A percentile compares a stretch with the other conserved stretches of the same genome.
These are phyloP conservation scores for Talaromyces marneffei DNA, from an alignment of 2,329 filamentous ascomycete genomes.

Conservation along the genomic window DNA sequence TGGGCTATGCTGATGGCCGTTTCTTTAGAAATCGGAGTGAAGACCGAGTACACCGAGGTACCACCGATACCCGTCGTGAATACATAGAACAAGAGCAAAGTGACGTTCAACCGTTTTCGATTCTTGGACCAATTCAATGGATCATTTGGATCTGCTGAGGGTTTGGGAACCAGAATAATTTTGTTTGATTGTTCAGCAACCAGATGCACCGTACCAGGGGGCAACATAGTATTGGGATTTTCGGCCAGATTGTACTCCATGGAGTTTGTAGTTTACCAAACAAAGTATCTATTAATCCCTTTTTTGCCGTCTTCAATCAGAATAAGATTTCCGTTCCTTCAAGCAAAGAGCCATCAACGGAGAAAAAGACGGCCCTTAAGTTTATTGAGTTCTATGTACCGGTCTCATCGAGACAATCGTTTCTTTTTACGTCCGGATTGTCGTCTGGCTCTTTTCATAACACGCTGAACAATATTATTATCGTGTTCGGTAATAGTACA, in stretches of 20 bases:
- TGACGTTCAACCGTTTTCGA: slow-evolving; percentile 25
- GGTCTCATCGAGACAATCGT: neutral
- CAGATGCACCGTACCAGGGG: slow-evolving; percentile 35
- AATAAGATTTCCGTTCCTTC: neutral
- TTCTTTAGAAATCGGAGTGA: slow-evolving; percentile 36
- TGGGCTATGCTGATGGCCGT: slow-evolving; percentile 40
- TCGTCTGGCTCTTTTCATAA: neutral
- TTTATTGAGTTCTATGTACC: neutral
- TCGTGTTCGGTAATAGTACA: neutral
- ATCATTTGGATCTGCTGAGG: slow-evolving; percentile 36
- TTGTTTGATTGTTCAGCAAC: slow-evolving; percentile 26
- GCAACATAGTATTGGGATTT: slow-evolving; percentile 1
- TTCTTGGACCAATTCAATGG: slow-evolving; percentile 34
- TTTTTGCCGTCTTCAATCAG: neutral
- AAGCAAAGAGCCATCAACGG: neutral
- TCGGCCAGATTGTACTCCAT: neutral
- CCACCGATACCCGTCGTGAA: slow-evolving; percentile 28
- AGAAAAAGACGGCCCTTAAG: neutral
- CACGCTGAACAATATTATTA: neutral
- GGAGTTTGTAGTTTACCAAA: neutral
- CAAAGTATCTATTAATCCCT: neutral
- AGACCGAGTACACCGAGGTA: slow-evolving; percentile 31
- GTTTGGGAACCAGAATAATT: slow-evolving; percentile 32
- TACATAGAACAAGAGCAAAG: slow-evolving; percentile 23
- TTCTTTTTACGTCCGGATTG: neutral